A percentile compares a stretch with the other conserved stretches of the same genome.
Evolutionary conservation across 257 asterid species (phyloP).

Genomic region (Penstemon newberryi): DNA sequence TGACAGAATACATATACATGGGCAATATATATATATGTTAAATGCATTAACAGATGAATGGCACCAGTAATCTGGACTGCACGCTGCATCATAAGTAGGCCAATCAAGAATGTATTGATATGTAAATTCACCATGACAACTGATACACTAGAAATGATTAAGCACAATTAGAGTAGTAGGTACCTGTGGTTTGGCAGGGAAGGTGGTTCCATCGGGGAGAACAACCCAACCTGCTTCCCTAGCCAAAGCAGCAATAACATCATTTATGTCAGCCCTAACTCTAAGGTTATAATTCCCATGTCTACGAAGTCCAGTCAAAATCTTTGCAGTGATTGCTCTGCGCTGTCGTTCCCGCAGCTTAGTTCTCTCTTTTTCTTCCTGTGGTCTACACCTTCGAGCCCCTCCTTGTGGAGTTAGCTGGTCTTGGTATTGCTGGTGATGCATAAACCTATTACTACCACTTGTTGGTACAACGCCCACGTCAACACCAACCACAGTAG

Average conservation of each 20-base stretch:
- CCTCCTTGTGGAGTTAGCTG: conserved; percentile 77
- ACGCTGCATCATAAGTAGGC: background rate
- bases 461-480: conserved; percentile 56
- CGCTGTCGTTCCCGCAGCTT: conserved; percentile 95
- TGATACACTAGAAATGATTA: conserved; percentile 1
- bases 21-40: background rate
- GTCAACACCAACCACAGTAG: conserved; percentile 48
- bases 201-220: conserved; percentile 99
- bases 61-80: too few species aligned
- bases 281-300: conserved; percentile 97
- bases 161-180: background rate
- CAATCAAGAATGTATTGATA: conserved; percentile 15
- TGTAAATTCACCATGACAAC: conserved; percentile 16
- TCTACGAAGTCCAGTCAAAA: conserved; percentile 95
- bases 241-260: conserved; percentile 96
- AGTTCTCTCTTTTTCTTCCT: conserved; percentile 97
- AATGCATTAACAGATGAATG: too few species aligned
- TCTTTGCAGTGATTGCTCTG: conserved; percentile 95
- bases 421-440: conserved; percentile 70
- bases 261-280: conserved; percentile 97
- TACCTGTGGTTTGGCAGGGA: conserved; percentile 89
- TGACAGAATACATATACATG: background rate
- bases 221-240: conserved; percentile 99
- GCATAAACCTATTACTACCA: conserved; percentile 51
- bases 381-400: conserved; percentile 85